These are phyloP conservation scores for Lithocarpus polystachyus DNA, from an alignment of 306 rosid species.

Conservation along the genomic window DNA sequence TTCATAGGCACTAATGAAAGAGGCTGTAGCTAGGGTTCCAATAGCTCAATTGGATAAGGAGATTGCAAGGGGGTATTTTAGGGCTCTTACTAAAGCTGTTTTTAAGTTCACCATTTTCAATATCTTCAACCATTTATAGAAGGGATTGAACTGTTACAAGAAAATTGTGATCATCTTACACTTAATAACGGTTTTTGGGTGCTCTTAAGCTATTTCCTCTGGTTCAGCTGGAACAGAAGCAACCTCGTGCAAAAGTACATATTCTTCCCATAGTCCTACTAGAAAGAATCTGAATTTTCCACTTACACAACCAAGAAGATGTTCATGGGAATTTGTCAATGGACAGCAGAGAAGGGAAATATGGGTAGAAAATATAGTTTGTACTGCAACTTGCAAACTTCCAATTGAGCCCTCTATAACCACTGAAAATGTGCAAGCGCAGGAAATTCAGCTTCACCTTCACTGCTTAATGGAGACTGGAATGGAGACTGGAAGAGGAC, in stretches of 20 bases:
- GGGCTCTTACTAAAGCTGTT: background rate
- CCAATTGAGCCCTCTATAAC: constrained; percentile 17
- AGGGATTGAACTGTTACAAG: background rate
- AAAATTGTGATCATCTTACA: too few relatives aligned
- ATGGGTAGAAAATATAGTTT: constrained; percentile 28
- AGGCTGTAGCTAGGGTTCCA: background rate
- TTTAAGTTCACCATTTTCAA: background rate
- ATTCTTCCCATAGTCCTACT: constrained; percentile 38
- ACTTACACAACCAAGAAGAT: constrained; percentile 47
- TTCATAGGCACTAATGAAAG: background rate
- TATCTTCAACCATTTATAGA: background rate
- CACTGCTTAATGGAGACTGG: constrained; percentile 24
- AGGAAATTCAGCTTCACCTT: constrained; percentile 9
- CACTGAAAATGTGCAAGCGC: constrained; percentile 2
- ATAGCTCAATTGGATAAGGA: background rate
- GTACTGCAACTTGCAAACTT: constrained; percentile 39
- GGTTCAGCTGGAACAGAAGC: constrained; percentile 28
- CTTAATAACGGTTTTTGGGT: too few relatives aligned
- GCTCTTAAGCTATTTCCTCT: background rate
- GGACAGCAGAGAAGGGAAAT: constrained; percentile 36
- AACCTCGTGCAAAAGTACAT: constrained; percentile 29
- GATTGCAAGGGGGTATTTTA: background rate
- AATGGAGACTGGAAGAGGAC: constrained; percentile 26
- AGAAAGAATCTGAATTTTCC: constrained; percentile 31
- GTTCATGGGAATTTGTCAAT: constrained; percentile 46